Conservation (phyloP, 208 protist genomes). For the Naegleria fowleri region DNA sequence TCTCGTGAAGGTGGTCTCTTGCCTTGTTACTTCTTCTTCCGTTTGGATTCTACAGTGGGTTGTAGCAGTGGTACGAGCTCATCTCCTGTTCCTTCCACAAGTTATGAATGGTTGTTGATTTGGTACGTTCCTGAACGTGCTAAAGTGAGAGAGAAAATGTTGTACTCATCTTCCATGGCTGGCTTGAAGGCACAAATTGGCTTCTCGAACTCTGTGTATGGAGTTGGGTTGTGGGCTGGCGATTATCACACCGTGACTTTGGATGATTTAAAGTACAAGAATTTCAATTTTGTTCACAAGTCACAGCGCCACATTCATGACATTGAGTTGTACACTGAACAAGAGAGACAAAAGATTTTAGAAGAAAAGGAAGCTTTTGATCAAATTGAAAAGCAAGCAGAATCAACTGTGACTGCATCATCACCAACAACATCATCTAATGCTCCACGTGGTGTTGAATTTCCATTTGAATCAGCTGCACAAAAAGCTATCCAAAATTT, state of each 20-base stretch:
- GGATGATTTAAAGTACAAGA: not conserved
- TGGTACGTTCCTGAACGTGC: slow-evolving; percentile 43
- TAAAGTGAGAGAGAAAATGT: slow-evolving; percentile 46
- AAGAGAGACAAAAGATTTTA: slow-evolving; percentile 29
- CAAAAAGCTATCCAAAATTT: slow-evolving; percentile 17
- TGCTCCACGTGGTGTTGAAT: slow-evolving; percentile 40
- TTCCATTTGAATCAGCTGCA: slow-evolving; percentile 34
- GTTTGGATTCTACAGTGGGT: not conserved
- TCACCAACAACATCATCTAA: not conserved
- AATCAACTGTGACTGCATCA: not conserved
- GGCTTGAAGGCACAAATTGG: slow-evolving; percentile 40
- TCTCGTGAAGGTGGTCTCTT: not conserved
- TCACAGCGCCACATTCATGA: not conserved
- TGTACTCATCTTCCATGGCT: slow-evolving; percentile 35
- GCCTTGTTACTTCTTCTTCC: not conserved
- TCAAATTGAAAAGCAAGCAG: slow-evolving; percentile 30
- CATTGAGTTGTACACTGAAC: slow-evolving; percentile 29
- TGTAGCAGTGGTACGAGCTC: too few species aligned
- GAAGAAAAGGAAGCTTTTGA: slow-evolving; percentile 36
- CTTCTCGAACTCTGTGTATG: slow-evolving; percentile 24
- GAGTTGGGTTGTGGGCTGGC: not conserved
- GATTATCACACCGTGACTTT: not conserved
- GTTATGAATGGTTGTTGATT: slow-evolving; percentile 40
- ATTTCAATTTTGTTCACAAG: not conserved
- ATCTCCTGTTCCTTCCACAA: too few species aligned